Evolutionary conservation across 345 rosid genomes (phyloP).

Genomic region (Bruguiera parviflora): DNA sequence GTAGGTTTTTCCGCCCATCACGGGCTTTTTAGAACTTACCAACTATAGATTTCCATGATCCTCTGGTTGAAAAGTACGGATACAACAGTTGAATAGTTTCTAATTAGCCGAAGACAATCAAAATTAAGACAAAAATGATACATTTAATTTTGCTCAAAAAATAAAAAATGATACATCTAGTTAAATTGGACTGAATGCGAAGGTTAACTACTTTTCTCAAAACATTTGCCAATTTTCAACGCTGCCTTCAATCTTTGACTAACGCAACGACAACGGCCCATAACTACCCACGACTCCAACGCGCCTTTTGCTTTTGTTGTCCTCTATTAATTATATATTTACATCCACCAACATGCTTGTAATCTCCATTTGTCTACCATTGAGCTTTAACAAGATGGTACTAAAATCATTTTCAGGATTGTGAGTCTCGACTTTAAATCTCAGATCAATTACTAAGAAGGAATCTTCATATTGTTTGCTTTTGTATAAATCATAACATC

Average conservation of each 20-base stretch:
- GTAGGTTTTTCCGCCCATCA: constrained; percentile 19
- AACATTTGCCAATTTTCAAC: constrained; percentile 18
- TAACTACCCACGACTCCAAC: background rate
- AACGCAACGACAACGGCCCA: background rate
- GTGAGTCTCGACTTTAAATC: no score
- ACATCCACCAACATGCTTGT: constrained; percentile 12
- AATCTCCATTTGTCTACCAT: background rate
- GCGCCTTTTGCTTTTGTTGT: constrained; percentile 3
- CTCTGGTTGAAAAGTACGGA: background rate
- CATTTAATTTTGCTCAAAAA: background rate
- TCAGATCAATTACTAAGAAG: no score
- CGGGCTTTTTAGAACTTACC: constrained; percentile 12
- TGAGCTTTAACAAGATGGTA: no score
- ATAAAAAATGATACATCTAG: background rate
- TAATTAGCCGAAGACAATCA: background rate
- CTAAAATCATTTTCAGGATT: no score
- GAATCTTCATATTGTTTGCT: background rate
- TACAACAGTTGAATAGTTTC: background rate
- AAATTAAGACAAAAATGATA: background rate
- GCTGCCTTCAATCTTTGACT: constrained; percentile 49
- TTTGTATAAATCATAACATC: background rate
- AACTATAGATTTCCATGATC: background rate
- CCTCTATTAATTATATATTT: background rate
- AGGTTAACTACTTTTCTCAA: constrained; percentile 25
- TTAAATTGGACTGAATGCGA: constrained; percentile 23